Conservation (phyloP, 768 basidiomycete species). For the Termitomyces titanicus region DNA sequence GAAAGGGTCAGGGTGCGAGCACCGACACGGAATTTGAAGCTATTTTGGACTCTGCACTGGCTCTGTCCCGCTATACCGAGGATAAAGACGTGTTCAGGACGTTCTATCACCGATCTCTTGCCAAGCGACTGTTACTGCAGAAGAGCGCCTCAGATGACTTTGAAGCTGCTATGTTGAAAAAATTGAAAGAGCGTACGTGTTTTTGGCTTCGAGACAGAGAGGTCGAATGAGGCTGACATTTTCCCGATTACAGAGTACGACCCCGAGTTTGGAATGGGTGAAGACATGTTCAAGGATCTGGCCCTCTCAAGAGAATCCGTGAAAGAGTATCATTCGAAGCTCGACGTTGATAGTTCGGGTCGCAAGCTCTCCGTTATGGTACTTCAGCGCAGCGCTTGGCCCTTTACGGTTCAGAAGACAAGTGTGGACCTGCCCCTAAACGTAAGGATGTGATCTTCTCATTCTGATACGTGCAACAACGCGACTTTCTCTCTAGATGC, state of each 20-base stretch:
- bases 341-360: constrained; percentile 32
- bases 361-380: constrained; percentile 71
- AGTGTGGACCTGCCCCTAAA: constrained; percentile 49
- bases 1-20: constrained; percentile 73
- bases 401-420: constrained; percentile 54
- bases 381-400: constrained; percentile 88
- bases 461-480: constrained; percentile 6
- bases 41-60: constrained; percentile 62
- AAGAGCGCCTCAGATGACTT: constrained; percentile 85
- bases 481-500: constrained; percentile 51
- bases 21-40: constrained; percentile 61
- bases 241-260: constrained; percentile 67
- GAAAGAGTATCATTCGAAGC: constrained; percentile 55
- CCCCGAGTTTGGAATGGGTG: constrained; percentile 91
- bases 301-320: constrained; percentile 73
- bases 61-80: constrained; percentile 80
- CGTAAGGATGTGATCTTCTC: constrained; percentile 32
- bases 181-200: constrained; percentile 69
- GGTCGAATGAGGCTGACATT: not conserved
- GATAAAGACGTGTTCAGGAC: constrained; percentile 94
- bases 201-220: not conserved
- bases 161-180: constrained; percentile 80
- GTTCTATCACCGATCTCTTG: constrained; percentile 85
- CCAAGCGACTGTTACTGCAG: constrained; percentile 83
- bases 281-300: constrained; percentile 94